Base-by-base conservation (phyloP, 345 rosid species). In the Gossypium longicalyx region DNA sequence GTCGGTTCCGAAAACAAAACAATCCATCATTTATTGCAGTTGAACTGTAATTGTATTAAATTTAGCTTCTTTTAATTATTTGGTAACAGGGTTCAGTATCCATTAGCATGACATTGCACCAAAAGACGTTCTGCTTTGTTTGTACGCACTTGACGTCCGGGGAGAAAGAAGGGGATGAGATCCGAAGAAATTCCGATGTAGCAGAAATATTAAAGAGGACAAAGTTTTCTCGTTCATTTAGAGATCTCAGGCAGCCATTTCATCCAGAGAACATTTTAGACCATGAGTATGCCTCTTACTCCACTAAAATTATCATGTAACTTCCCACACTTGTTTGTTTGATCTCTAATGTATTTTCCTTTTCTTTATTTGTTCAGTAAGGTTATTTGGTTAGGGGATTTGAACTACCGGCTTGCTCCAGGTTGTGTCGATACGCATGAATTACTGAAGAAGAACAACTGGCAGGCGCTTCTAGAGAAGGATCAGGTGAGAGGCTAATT, bases 61-160 rank as follows among this genome's bases (percentile, higher is more conserved):
- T 44, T 5, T 73, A 58, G 7, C 16, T 56, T n/a, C 54, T 57
- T 19, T 70, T n/a, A 1, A 19, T 27, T 65, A 5, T 23, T 56
- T 76, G 64, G 41, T 57, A 53, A 23, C 77, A 95, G 99, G 99
- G 99, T 17, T 93, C 98, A 2, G 74, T 95, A 69, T 93, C 99
- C 17, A 85, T 95, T 25, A 93, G 98, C 68, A 93, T 93, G 98
- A 84, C 83, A 17, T 59, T 95, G 74, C 83, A 84, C 52, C 88
- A 82, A 58, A 89, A 92, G 4, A 81, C 83, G 45, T 86, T 95
- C 67, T 95, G 99, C 80, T 93, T 95, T 27, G 97, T 95, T 3
- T 91, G 99, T 71, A 89, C 92, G 0, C 99, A 95, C 85, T 82
- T 95, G 82, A 79, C 97, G 1, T 95, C 98, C 0, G 99, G 99